Conservation (phyloP, 1,284 basidiomycete species). For the Leccinum variabile region DNA sequence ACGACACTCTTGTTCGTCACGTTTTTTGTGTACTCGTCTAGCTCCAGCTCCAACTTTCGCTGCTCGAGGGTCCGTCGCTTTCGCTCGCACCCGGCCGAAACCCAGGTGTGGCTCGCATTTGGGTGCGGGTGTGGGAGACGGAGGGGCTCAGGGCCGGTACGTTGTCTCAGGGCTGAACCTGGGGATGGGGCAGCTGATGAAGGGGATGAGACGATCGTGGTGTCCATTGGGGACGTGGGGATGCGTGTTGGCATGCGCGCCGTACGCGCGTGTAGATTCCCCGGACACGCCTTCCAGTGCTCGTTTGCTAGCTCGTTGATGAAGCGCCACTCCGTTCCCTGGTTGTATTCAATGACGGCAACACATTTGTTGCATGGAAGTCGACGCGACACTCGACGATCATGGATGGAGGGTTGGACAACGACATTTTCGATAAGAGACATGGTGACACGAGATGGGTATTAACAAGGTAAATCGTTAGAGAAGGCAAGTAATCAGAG, state of each 20-base stretch:
- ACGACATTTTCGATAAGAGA: slow-evolving; percentile 13
- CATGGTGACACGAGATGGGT: slow-evolving; percentile 19
- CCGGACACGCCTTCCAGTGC: slow-evolving; percentile 32
- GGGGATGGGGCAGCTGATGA: background rate
- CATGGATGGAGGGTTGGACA: slow-evolving; percentile 8
- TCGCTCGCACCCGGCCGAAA: slow-evolving; percentile 26
- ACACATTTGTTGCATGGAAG: slow-evolving; percentile 32
- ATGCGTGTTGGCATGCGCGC: slow-evolving; percentile 12
- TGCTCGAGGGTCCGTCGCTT: slow-evolving; percentile 33
- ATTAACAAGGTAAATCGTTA: slow-evolving; percentile 16
- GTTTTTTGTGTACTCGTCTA: slow-evolving; percentile 29
- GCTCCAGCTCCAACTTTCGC: slow-evolving; percentile 31
- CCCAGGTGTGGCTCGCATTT: slow-evolving; percentile 10
- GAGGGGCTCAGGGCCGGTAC: slow-evolving; percentile 3
- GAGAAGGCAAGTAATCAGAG: slow-evolving; percentile 1
- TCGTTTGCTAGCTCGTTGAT: slow-evolving; percentile 31
- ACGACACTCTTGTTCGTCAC: slow-evolving; percentile 30
- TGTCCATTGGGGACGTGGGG: slow-evolving; percentile 14
- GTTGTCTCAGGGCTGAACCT: slow-evolving; percentile 5
- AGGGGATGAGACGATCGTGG: slow-evolving; percentile 13
- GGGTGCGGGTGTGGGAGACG: background rate
- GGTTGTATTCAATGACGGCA: slow-evolving; percentile 28
- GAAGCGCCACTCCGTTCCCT: slow-evolving; percentile 26
- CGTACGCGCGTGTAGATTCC: slow-evolving; percentile 19
- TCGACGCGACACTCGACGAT: slow-evolving; percentile 15